Conservation (phyloP, 768 basidiomycete genomes). For the Trametopsis cervina region DNA sequence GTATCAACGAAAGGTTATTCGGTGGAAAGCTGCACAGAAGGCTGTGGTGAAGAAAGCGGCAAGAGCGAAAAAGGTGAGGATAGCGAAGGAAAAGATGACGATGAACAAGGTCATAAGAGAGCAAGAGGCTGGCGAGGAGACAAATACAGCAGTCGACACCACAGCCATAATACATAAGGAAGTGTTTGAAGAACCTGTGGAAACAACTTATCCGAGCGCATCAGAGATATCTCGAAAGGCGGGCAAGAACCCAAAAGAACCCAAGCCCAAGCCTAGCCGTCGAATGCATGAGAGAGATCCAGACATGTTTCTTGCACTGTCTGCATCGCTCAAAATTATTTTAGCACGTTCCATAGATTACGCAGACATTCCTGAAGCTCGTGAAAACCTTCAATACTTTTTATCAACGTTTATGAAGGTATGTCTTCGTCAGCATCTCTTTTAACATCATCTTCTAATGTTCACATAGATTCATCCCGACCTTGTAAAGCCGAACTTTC, state of each 20-base stretch:
- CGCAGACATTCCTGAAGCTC: conserved; percentile 7
- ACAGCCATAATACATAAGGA: too few relatives aligned
- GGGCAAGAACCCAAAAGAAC: too few relatives aligned
- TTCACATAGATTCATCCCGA: conserved; percentile 14
- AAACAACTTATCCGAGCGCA: too few relatives aligned
- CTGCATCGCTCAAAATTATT: conserved; percentile 17
- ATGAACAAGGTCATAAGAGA: too few relatives aligned
- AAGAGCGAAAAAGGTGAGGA: not conserved
- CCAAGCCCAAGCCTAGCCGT: conserved; percentile 4
- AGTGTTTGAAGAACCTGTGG: too few relatives aligned
- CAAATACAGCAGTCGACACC: too few relatives aligned
- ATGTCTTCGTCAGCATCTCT: not conserved
- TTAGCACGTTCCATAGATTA: conserved; percentile 11
- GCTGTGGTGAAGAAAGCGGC: not conserved
- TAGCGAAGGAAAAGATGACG: not conserved
- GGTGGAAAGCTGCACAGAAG: conserved; percentile 3
- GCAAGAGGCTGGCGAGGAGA: too few relatives aligned
- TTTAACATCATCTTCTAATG: not conserved
- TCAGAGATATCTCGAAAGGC: too few relatives aligned
- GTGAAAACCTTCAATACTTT: conserved; percentile 8
- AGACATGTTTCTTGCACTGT: conserved; percentile 13
- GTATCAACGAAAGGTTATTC: not conserved
- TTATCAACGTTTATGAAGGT: conserved; percentile 6
- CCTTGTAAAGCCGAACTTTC: conserved; percentile 19
- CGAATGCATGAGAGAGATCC: conserved; percentile 8